Conservation (phyloP, 176 grass and related monocot species). For the Oryza glaberrima region DNA sequence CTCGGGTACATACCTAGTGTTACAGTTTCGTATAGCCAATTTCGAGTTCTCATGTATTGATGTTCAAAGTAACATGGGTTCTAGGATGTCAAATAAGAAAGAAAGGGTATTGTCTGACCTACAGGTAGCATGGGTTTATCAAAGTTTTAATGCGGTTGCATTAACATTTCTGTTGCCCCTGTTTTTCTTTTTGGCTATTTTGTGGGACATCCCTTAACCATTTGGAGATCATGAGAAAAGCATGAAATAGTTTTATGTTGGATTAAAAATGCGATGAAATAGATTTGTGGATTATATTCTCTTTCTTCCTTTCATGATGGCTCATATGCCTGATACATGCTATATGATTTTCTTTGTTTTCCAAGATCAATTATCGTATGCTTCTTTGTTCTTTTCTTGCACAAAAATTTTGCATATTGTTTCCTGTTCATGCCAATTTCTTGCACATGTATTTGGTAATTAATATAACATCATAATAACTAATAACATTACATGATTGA, state of each 20-base stretch:
- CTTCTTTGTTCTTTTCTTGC: not conserved
- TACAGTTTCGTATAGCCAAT: not conserved
- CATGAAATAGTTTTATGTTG: not conserved
- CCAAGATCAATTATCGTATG: not conserved
- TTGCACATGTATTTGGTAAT: not conserved
- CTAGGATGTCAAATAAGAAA: not conserved
- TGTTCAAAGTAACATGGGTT: not conserved
- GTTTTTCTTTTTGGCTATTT: slow-evolving; percentile 12
- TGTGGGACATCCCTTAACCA: not conserved
- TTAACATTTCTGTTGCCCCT: slow-evolving; percentile 9
- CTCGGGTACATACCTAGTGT: not conserved
- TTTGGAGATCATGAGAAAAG: not conserved
- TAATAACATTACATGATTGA: slow-evolving; percentile 20
- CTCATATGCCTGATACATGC: not conserved
- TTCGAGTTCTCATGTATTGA: not conserved
- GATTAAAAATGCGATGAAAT: slow-evolving; percentile 27
- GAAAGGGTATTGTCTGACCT: not conserved
- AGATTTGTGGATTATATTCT: not conserved
- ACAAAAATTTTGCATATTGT: not conserved
- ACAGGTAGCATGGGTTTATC: slow-evolving; percentile 11
- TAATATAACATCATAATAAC: not conserved
- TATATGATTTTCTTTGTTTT: slow-evolving; percentile 14
- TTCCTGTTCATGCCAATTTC: not conserved
- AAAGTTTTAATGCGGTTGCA: slow-evolving; percentile 13
- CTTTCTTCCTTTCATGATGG: not conserved